Evolutionary conservation across 2,329 filamentous ascomycete genomes (phyloP).

Genomic region (Hypoxylon rubiginosum): DNA sequence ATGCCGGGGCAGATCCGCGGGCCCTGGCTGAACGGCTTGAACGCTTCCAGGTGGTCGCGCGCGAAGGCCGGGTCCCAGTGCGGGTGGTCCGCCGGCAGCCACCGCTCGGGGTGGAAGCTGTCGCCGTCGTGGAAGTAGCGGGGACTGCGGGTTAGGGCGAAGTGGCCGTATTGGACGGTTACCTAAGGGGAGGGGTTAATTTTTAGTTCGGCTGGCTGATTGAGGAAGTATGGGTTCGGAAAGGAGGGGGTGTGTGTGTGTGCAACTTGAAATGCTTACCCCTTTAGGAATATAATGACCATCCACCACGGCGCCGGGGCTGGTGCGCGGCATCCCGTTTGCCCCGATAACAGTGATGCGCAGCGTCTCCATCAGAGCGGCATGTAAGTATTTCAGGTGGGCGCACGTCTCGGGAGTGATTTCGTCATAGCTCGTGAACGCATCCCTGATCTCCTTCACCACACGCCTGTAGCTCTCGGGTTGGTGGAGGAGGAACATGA

Average conservation of each 20-base stretch:
- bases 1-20: slow-evolving; percentile 31
- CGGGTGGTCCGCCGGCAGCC: slow-evolving; percentile 33
- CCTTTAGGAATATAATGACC: slow-evolving; percentile 41
- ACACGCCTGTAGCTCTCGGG: neutral
- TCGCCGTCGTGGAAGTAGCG: slow-evolving; percentile 26
- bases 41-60: slow-evolving; percentile 26
- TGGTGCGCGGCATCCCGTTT: slow-evolving; percentile 40
- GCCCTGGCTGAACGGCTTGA: slow-evolving; percentile 36
- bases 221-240: too few species aligned
- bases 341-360: slow-evolving; percentile 34
- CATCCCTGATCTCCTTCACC: neutral
- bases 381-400: slow-evolving; percentile 37
- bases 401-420: neutral
- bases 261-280: slow-evolving; percentile 26
- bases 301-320: slow-evolving; percentile 44
- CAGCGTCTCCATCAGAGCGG: slow-evolving; percentile 38
- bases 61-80: slow-evolving; percentile 25
- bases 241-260: too few species aligned
- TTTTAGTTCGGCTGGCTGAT: too few species aligned
- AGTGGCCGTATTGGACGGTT: slow-evolving; percentile 18
- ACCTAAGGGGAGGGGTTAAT: slow-evolving; percentile 2
- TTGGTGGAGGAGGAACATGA: neutral
- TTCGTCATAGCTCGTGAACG: neutral
- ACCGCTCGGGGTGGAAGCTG: slow-evolving; percentile 33
- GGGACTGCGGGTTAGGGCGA: slow-evolving; percentile 20